These are phyloP conservation scores for Mycena latifolia DNA, from an alignment of 768 basidiomycete genomes.

Conservation along the genomic window DNA sequence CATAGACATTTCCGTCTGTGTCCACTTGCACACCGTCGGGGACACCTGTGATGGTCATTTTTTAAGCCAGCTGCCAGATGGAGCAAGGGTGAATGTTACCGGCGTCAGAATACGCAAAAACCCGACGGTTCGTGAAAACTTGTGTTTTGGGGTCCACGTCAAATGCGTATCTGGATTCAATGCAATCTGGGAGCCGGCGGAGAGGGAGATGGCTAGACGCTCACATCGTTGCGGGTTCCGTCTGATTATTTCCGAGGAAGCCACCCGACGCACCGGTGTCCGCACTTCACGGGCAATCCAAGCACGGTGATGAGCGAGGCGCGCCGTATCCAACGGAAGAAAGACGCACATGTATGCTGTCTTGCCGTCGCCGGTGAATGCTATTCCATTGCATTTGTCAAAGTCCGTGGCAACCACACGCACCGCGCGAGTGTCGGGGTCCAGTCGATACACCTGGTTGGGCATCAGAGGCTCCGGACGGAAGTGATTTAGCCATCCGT, in stretches of 20 bases:
- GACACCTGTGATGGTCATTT: slow-evolving; percentile 9
- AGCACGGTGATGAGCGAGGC: not conserved
- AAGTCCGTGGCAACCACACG: slow-evolving; percentile 85
- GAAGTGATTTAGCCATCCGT: slow-evolving; percentile 73
- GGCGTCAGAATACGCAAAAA: slow-evolving; percentile 76
- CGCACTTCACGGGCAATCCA: slow-evolving; percentile 47
- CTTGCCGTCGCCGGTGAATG: slow-evolving; percentile 74
- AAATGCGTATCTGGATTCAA: slow-evolving; percentile 68
- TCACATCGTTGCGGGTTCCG: slow-evolving; percentile 76
- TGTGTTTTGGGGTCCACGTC: slow-evolving; percentile 71
- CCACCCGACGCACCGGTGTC: slow-evolving; percentile 66
- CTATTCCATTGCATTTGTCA: slow-evolving; percentile 77
- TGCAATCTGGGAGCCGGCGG: not conserved
- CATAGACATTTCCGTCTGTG: slow-evolving; percentile 72
- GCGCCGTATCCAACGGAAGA: not conserved
- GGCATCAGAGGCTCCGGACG: slow-evolving; percentile 75
- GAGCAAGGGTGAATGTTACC: slow-evolving; percentile 37
- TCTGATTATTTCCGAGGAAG: slow-evolving; percentile 63
- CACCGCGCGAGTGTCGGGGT: slow-evolving; percentile 72
- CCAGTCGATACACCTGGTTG: slow-evolving; percentile 83
- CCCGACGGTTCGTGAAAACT: slow-evolving; percentile 68
- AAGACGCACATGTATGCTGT: slow-evolving; percentile 69
- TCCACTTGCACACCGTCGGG: slow-evolving; percentile 67
- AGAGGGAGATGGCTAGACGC: slow-evolving; percentile 37
- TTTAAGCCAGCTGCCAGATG: too few species aligned